Base-by-base conservation (phyloP, 2,329 filamentous ascomycete genomes). In the Fusarium burgessii region DNA sequence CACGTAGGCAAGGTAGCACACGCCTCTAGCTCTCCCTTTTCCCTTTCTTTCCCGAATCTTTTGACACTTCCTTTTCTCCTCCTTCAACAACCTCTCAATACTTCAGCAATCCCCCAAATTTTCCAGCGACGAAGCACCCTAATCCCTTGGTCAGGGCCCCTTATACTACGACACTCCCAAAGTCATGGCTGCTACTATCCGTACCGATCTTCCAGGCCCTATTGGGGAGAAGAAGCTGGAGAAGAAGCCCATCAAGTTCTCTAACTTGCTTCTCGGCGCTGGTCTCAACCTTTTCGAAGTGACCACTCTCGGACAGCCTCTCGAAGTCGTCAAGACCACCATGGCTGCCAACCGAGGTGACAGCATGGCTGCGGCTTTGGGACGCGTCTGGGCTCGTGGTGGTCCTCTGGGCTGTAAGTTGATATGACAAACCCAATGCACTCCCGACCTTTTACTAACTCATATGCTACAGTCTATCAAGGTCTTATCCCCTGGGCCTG, bases 171-270 rank as follows among this genome's bases (percentile, higher is more conserved):
- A 84, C 84, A 75, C 66, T 83, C 79, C 80, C 81, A 83, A 82
- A 85, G 86, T 82, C 83, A 91, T 92, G 89, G 89, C 89, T 83
- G 89, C 89, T 82, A 84, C 87, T 80, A 84, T 85, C 78, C 81
- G 84, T 77, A 81, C 87, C 78, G 84, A 87, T 77, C 83, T 87
- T 76, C 84, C 82, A 84, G 85, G 81, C 82, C 85, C 82, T 80
- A 76, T 82, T 72, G 78, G 81, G 77, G 83, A 83, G 73, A 80
- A 82, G 72, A 85, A 82, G 83, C 86, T 97, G 82, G 95, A 98
- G 92, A 98, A 98, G 93, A 98, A 98, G 90, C 96, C 96, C 75
- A 90, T 99, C 90, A 98, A 98, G 90, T 98, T 98, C 89, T 97
- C 94, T 87, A 99, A 99, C 87, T 84, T 99, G 89, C 87, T 99